phyloP scores from a whole-genome alignment of 257 asterid species.

The Linderniella brevidens region DNA sequence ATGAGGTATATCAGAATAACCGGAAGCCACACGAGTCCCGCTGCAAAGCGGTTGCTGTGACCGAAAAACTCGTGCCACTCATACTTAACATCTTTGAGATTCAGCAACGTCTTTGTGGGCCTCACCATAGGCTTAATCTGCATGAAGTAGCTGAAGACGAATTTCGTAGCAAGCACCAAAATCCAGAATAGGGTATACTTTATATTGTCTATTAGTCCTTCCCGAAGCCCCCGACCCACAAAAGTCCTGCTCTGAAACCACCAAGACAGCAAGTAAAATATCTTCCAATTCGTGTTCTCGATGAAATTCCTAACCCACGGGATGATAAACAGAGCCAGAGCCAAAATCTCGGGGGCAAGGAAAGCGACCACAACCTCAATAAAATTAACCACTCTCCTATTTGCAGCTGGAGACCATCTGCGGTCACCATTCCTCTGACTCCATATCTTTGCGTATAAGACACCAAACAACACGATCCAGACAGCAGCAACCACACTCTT shows the following conservation, averaged over 20 bases:
- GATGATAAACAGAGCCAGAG: constrained; percentile 54
- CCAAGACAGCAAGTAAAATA: constrained; percentile 77
- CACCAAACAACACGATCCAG: constrained; percentile 85
- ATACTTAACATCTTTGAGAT: constrained; percentile 30
- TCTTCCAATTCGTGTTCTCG: constrained; percentile 89
- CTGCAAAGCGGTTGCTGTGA: constrained; percentile 76
- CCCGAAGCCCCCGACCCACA: constrained; percentile 95
- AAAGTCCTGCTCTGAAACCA: constrained; percentile 93
- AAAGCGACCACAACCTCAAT: constrained; percentile 58
- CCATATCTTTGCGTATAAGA: constrained; percentile 64
- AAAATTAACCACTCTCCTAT: constrained; percentile 44
- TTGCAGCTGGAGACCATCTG: constrained; percentile 31
- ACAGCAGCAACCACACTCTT: constrained; percentile 62
- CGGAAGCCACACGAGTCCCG: constrained; percentile 82
- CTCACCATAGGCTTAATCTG: constrained; percentile 86
- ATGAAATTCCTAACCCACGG: constrained; percentile 88
- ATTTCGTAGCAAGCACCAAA: constrained; percentile 69
- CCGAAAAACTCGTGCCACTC: constrained; percentile 77
- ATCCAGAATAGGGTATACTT: constrained; percentile 86
- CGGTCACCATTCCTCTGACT: constrained; percentile 38
- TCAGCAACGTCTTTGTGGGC: constrained; percentile 59
- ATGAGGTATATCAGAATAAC: constrained; percentile 82
- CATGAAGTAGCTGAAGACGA: constrained; percentile 81
- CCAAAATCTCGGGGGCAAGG: constrained; percentile 74
- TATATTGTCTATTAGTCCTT: constrained; percentile 81